phyloP scores from a whole-genome alignment of 1,139 yeast species.

The Pneumocystis canis region DNA sequence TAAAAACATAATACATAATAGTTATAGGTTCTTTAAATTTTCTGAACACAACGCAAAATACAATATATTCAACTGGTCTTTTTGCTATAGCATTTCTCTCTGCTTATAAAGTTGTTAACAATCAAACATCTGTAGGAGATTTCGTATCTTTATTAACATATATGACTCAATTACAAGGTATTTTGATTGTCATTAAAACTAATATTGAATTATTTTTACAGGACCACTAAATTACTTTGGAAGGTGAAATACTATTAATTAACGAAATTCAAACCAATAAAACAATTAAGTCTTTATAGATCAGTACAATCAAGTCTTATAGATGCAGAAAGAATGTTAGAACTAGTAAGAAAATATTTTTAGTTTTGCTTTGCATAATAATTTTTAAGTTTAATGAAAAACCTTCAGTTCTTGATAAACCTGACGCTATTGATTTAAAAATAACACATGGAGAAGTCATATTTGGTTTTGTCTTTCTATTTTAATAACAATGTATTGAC shows the following conservation, averaged over 20 bases:
- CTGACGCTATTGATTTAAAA: conserved; percentile 45
- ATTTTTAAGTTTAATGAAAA: conserved; percentile 38
- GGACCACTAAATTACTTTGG: not conserved
- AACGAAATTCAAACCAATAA: not conserved
- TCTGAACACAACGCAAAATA: conserved; percentile 80
- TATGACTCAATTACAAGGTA: conserved; percentile 89
- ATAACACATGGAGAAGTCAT: conserved; percentile 53
- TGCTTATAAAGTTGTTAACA: conserved; percentile 74
- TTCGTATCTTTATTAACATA: conserved; percentile 89
- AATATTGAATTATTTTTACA: conserved; percentile 27
- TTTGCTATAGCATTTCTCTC: conserved; percentile 99
- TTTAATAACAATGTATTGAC: not conserved
- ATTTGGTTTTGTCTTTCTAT: conserved; percentile 32
- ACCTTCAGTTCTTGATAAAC: conserved; percentile 46
- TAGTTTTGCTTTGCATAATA: conserved; percentile 57
- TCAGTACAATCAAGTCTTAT: not conserved
- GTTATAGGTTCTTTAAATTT: conserved; percentile 50
- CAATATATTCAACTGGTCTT: conserved; percentile 76
- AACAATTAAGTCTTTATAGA: conserved; percentile 22
- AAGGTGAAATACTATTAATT: not conserved
- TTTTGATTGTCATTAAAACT: conserved; percentile 83
- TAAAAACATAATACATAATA: not conserved
- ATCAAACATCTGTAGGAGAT: conserved; percentile 82
- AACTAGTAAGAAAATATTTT: conserved; percentile 92
- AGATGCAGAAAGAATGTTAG: conserved; percentile 43